Evolutionary conservation across 768 basidiomycete species (phyloP).

Genomic region (Lentinula sp.): DNA sequence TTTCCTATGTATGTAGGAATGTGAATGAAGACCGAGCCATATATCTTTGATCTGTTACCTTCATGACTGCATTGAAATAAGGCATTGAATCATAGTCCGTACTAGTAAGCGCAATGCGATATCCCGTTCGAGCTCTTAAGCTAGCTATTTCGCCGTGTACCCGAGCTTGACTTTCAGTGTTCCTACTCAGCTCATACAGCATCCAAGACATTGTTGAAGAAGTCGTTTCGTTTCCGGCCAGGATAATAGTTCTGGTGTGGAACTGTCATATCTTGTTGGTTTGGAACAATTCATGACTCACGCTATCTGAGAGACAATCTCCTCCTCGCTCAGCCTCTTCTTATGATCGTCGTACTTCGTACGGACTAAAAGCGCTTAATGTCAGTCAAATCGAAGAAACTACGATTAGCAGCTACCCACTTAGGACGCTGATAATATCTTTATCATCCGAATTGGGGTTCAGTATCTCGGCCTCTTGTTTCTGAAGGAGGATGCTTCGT

Average conservation of each 20-base stretch:
- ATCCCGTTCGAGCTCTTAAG: conserved; percentile 8
- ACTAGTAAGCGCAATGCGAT: conserved; percentile 10
- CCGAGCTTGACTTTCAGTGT: conserved; percentile 50
- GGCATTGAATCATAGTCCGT: conserved; percentile 26
- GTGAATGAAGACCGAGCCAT: not conserved
- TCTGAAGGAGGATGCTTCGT: not conserved
- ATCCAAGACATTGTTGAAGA: conserved; percentile 54
- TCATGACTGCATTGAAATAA: conserved; percentile 18
- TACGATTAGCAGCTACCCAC: conserved; percentile 14
- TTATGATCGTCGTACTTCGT: conserved; percentile 39
- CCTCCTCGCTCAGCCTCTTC: conserved; percentile 39
- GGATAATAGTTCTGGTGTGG: conserved; percentile 27
- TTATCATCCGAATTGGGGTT: not conserved
- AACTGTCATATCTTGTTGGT: not conserved
- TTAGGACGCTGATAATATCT: not conserved
- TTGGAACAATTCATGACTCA: not conserved
- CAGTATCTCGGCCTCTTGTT: not conserved
- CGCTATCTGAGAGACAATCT: conserved; percentile 42
- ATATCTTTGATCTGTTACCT: conserved; percentile 8
- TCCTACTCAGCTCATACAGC: conserved; percentile 53
- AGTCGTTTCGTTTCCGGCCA: conserved; percentile 58
- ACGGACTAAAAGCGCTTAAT: conserved; percentile 28
- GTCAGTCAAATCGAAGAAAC: not conserved
- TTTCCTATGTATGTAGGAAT: conserved; percentile 16
- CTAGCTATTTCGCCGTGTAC: conserved; percentile 55